These are phyloP conservation scores for Termitomyces sp. DNA, from an alignment of 768 basidiomycete species.

Conservation along the genomic window DNA sequence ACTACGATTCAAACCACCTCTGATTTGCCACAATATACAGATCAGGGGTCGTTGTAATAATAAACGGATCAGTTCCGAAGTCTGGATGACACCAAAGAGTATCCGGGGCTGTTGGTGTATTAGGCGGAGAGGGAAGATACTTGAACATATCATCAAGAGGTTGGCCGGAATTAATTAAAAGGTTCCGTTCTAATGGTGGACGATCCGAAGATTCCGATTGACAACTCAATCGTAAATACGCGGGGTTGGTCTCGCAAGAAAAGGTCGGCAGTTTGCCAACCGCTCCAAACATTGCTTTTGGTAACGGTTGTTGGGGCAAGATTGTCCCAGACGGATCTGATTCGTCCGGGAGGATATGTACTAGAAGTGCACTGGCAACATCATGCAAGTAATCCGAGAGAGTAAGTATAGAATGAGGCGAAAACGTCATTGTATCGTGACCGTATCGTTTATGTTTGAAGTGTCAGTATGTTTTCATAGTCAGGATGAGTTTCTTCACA, in stretches of 20 bases:
- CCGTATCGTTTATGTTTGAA: slow-evolving; percentile 53
- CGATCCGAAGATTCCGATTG: slow-evolving; percentile 16
- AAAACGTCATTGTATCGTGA: slow-evolving; percentile 61
- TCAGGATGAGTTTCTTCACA: slow-evolving; percentile 29
- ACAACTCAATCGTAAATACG: slow-evolving; percentile 63
- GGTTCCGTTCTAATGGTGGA: slow-evolving; percentile 37
- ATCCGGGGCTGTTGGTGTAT: slow-evolving; percentile 95
- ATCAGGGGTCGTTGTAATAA: slow-evolving; percentile 80
- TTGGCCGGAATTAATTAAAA: slow-evolving; percentile 89
- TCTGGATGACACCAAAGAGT: slow-evolving; percentile 99
- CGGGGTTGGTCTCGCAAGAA: slow-evolving; percentile 82
- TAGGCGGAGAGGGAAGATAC: slow-evolving; percentile 71
- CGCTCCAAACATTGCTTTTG: slow-evolving; percentile 83
- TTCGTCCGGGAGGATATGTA: slow-evolving; percentile 86
- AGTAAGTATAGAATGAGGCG: slow-evolving; percentile 65
- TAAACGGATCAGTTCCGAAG: slow-evolving; percentile 81
- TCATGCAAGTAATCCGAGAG: slow-evolving; percentile 72
- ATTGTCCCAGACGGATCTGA: slow-evolving; percentile 85
- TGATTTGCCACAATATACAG: slow-evolving; percentile 93
- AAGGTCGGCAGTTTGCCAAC: slow-evolving; percentile 58
- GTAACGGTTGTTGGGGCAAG: slow-evolving; percentile 90
- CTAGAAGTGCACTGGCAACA: slow-evolving; percentile 69
- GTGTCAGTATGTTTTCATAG: slow-evolving; percentile 5
- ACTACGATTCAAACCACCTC: slow-evolving; percentile 65
- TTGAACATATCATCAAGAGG: slow-evolving; percentile 94